phyloP scores from a whole-genome alignment of 2,329 filamentous ascomycete species.

The Fusarium sp. region DNA sequence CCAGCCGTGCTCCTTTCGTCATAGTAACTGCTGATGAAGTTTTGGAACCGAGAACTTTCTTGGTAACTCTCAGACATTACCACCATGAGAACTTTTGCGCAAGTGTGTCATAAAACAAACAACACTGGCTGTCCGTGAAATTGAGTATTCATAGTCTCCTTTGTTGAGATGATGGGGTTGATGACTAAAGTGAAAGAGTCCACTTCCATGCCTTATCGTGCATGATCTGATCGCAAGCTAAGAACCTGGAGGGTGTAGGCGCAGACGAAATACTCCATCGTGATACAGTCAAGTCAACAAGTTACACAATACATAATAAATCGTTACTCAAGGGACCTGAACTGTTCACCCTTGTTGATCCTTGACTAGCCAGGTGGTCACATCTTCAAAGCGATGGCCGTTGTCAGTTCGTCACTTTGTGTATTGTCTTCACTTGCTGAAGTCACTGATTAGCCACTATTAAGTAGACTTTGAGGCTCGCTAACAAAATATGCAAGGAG shows the following conservation, averaged over 20 bases:
- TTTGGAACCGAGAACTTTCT: background rate
- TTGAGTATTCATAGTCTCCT: background rate
- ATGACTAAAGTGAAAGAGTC: conserved; percentile 1
- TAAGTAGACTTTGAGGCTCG: background rate
- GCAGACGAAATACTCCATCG: background rate
- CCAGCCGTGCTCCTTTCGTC: background rate
- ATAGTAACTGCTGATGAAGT: background rate
- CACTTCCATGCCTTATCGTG: background rate
- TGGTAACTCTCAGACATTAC: too few species aligned
- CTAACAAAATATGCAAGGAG: background rate
- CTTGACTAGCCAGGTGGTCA: background rate
- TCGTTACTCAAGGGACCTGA: background rate
- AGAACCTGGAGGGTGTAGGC: background rate
- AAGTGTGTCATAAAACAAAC: background rate
- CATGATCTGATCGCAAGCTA: background rate
- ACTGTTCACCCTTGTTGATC: background rate
- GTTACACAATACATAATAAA: background rate
- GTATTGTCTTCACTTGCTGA: background rate
- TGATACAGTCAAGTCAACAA: background rate
- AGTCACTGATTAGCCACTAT: background rate
- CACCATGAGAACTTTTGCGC: too few species aligned
- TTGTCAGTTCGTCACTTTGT: background rate
- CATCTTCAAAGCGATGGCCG: background rate
- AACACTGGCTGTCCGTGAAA: background rate
- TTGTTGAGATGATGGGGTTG: background rate